Conservation (phyloP, 1,139 yeast species). For the Pneumocystis sp. region DNA sequence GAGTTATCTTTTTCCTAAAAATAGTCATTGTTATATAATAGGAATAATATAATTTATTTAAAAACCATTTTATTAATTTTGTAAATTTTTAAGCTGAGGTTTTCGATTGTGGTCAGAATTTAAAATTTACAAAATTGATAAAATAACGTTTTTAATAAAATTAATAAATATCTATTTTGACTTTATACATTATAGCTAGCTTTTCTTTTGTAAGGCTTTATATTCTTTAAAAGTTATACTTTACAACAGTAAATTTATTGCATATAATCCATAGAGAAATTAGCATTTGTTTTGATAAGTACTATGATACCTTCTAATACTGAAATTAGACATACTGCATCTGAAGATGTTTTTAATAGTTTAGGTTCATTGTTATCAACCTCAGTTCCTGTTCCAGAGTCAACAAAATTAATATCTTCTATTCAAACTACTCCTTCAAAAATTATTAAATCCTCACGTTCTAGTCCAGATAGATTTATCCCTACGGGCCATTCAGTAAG, state of each 20-base stretch:
- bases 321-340: neutral
- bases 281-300: neutral
- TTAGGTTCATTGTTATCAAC: neutral
- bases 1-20: neutral
- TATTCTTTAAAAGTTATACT: neutral
- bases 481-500: constrained; percentile 1
- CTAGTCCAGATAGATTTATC: constrained; percentile 4
- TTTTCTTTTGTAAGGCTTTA: neutral
- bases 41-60: neutral
- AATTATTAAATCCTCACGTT: constrained; percentile 22
- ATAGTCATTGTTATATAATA: neutral
- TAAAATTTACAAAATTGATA: neutral
- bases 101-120: neutral
- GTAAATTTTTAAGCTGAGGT: neutral
- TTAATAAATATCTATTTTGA: neutral
- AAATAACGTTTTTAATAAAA: neutral
- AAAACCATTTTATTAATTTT: neutral
- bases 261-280: neutral
- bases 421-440: neutral
- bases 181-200: neutral
- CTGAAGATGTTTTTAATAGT: neutral
- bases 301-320: neutral
- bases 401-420: neutral
- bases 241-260: neutral
- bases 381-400: neutral